A percentile compares a stretch with the other conserved stretches of the same genome.
Evolutionary conservation across 768 basidiomycete species (phyloP).

Genomic region (Leucosporidium scottii): DNA sequence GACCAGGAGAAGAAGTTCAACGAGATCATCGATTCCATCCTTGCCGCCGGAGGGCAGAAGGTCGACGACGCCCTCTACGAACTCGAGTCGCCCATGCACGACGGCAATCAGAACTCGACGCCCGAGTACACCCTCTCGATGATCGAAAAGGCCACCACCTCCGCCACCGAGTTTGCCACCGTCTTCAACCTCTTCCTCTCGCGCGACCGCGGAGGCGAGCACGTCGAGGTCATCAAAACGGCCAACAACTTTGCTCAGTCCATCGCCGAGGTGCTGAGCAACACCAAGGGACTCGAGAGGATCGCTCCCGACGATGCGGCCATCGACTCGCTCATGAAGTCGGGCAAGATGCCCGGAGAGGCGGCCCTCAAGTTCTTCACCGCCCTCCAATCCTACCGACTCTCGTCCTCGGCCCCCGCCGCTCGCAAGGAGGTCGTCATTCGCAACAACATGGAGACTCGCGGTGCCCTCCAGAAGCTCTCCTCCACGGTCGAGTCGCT

Average conservation of each 20-base stretch:
- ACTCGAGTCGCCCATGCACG: constrained; percentile 88
- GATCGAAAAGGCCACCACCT: constrained; percentile 93
- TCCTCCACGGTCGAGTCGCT: constrained; percentile 80
- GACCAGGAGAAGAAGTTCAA: constrained; percentile 98
- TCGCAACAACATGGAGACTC: constrained; percentile 79
- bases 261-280: constrained; percentile 81
- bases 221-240: constrained; percentile 95
- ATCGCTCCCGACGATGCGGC: constrained; percentile 85
- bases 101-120: constrained; percentile 92
- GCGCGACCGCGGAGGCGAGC: constrained; percentile 79
- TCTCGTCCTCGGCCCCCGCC: constrained; percentile 61
- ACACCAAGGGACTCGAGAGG: constrained; percentile 91
- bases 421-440: constrained; percentile 80
- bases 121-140: constrained; percentile 97
- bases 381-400: constrained; percentile 90
- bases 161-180: constrained; percentile 91
- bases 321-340: constrained; percentile 75
- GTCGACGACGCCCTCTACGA: constrained; percentile 97
- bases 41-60: constrained; percentile 93
- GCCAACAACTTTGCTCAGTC: constrained; percentile 95
- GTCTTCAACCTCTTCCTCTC: constrained; percentile 80
- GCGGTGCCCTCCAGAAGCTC: constrained; percentile 71
- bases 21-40: constrained; percentile 94
- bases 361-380: constrained; percentile 86
- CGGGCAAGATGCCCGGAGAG: constrained; percentile 81